Evolutionary conservation across 352 stramenopile genomes (phyloP).

Genomic region (Phytophthora constricta): DNA sequence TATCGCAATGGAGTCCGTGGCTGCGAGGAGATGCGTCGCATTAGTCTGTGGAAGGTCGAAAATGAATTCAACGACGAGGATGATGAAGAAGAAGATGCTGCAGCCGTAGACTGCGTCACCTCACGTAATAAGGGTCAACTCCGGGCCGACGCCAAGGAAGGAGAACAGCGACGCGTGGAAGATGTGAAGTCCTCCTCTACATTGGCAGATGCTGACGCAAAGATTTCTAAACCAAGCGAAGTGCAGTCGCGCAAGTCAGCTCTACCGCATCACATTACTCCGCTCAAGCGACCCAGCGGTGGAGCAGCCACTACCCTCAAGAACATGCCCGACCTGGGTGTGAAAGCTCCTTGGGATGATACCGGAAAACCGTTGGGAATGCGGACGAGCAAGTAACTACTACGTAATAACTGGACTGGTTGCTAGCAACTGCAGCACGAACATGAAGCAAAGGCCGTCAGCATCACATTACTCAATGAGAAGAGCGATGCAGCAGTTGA

Average conservation of each 20-base stretch:
- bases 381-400: slow-evolving; percentile 47
- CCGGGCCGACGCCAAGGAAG: slow-evolving; percentile 60
- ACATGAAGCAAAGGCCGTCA: slow-evolving; percentile 10
- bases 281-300: slow-evolving; percentile 64
- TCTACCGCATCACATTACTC: slow-evolving; percentile 81
- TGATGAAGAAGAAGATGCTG: slow-evolving; percentile 42
- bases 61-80: slow-evolving; percentile 67
- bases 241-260: slow-evolving; percentile 63
- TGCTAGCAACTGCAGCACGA: slow-evolving; percentile 6
- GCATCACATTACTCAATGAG: neutral
- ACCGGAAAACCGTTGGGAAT: slow-evolving; percentile 74
- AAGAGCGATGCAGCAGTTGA: neutral
- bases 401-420: neutral
- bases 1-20: slow-evolving; percentile 73
- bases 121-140: slow-evolving; percentile 28
- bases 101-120: slow-evolving; percentile 41
- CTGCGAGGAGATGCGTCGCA: slow-evolving; percentile 68
- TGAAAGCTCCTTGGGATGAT: slow-evolving; percentile 85
- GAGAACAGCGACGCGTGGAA: slow-evolving; percentile 63
- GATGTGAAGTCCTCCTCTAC: slow-evolving; percentile 45
- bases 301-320: slow-evolving; percentile 51
- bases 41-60: slow-evolving; percentile 85
- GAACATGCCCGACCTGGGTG: slow-evolving; percentile 69
- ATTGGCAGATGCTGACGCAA: slow-evolving; percentile 45
- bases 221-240: slow-evolving; percentile 45